Evolutionary conservation across 805 yeast genomes (phyloP).

Genomic region (Wickerhamomyces tratensis): DNA sequence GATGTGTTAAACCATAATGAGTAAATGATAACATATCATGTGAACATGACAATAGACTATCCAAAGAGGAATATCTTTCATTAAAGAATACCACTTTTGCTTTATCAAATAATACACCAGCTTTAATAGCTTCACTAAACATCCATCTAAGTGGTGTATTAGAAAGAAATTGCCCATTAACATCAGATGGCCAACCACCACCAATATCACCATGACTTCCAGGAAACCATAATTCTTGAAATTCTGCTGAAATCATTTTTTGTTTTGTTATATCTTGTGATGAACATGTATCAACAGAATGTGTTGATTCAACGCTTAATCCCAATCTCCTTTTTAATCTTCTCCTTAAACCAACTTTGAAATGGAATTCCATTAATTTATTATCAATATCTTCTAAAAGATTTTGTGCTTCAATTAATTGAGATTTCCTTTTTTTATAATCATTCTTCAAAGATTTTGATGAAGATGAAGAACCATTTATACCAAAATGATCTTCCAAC

Average conservation of each 20-base stretch:
- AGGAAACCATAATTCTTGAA: slow-evolving; percentile 54
- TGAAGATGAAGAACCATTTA: neutral
- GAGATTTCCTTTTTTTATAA: neutral
- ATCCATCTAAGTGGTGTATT: slow-evolving; percentile 55
- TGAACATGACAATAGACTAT: slow-evolving; percentile 34
- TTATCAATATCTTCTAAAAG: slow-evolving; percentile 8
- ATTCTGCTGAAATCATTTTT: slow-evolving; percentile 19
- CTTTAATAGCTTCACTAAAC: slow-evolving; percentile 38
- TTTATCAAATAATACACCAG: slow-evolving; percentile 38
- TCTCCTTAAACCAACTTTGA: too few species aligned
- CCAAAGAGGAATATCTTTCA: slow-evolving; percentile 25
- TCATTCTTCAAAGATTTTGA: too few species aligned
- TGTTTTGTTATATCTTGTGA: slow-evolving; percentile 13
- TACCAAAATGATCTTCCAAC: neutral
- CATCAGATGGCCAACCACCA: slow-evolving; percentile 51
- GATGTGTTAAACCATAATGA: slow-evolving; percentile 7
- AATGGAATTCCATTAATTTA: neutral
- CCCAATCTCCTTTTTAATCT: neutral
- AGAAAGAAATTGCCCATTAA: slow-evolving; percentile 33
- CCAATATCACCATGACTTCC: slow-evolving; percentile 67
- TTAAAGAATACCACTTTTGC: slow-evolving; percentile 32
- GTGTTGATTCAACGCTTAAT: neutral
- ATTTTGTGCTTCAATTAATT: slow-evolving; percentile 6
- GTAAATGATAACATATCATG: slow-evolving; percentile 39
- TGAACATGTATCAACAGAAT: neutral